A percentile compares a stretch with the other conserved stretches of the same genome.
These are phyloP conservation scores for Fraxinus nigra DNA, from an alignment of 305 asterid species.

Conservation along the genomic window DNA sequence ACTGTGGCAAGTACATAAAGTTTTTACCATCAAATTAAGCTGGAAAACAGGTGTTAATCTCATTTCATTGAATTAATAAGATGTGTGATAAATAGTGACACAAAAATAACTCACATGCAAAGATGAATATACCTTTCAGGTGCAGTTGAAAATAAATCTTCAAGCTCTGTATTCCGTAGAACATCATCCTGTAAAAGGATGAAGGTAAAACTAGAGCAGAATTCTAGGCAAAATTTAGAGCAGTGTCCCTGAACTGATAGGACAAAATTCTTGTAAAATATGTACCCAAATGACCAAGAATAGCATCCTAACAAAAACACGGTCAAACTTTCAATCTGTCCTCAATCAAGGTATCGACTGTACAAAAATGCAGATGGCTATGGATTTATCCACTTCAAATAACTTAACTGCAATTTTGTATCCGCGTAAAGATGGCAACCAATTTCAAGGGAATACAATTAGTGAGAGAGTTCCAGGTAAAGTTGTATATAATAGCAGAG, in stretches of 20 bases:
- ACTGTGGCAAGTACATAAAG: not conserved
- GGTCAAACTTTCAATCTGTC: not conserved
- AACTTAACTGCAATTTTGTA: not conserved
- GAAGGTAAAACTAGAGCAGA: conserved; percentile 23
- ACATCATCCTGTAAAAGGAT: conserved; percentile 75
- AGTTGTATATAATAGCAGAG: not conserved
- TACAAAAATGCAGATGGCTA: not conserved
- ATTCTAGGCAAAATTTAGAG: conserved; percentile 9
- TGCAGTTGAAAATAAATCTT: conserved; percentile 90
- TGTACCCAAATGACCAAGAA: conserved; percentile 7
- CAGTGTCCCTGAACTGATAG: conserved; percentile 1
- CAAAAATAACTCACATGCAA: conserved; percentile 7
- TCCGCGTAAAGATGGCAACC: not conserved
- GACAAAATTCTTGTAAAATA: not conserved
- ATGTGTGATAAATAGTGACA: not conserved
- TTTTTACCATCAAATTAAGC: conserved; percentile 11
- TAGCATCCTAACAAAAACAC: conserved; percentile 6
- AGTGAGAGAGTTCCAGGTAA: not conserved
- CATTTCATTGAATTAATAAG: not conserved
- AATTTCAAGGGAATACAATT: not conserved
- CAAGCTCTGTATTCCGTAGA: conserved; percentile 78
- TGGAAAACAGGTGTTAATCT: conserved; percentile 10
- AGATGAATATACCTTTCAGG: conserved; percentile 70
- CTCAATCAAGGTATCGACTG: conserved; percentile 7
- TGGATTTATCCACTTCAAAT: not conserved